phyloP scores from a whole-genome alignment of 2,329 filamentous ascomycete species.

The Colletotrichum tanaceti region DNA sequence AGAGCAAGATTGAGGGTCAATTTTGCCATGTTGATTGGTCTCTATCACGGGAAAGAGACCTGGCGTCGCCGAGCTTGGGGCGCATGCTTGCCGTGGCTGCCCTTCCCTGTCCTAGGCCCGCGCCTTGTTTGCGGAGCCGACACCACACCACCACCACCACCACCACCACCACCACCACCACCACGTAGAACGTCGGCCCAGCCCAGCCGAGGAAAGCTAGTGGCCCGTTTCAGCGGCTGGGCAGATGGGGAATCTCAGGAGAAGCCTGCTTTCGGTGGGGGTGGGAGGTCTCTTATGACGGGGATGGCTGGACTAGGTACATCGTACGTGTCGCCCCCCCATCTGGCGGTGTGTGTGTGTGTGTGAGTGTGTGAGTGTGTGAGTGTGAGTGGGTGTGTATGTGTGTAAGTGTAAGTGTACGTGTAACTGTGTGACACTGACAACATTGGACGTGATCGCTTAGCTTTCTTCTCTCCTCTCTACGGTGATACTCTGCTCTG shows the following conservation, averaged over 20 bases:
- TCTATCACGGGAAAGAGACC: neutral
- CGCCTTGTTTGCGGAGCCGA: slow-evolving; percentile 13
- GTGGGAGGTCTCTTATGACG: slow-evolving; percentile 8
- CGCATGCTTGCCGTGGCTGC: slow-evolving; percentile 14
- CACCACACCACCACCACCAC: too few relatives aligned
- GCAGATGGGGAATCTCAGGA: neutral
- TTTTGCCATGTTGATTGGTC: slow-evolving; percentile 1
- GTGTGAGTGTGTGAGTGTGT: too few relatives aligned
- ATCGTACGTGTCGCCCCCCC: slow-evolving; percentile 10
- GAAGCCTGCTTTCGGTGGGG: slow-evolving; percentile 5
- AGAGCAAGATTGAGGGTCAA: neutral
- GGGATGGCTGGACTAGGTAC: slow-evolving; percentile 35
- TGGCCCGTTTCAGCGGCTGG: slow-evolving; percentile 24
- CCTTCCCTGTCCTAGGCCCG: neutral
- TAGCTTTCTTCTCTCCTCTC: slow-evolving; percentile 3
- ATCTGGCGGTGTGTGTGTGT: slow-evolving; percentile 5
- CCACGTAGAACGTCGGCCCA: slow-evolving; percentile 4
- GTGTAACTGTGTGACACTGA: too few relatives aligned
- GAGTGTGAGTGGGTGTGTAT: too few relatives aligned
- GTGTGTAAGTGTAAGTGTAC: too few relatives aligned
- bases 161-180: neutral
- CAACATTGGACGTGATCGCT: slow-evolving; percentile 7
- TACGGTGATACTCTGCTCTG: too few relatives aligned
- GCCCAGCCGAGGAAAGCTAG: neutral
- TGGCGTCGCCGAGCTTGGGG: slow-evolving; percentile 25